A percentile compares a stretch with the other conserved stretches of the same genome.
phyloP scores from a whole-genome alignment of 768 basidiomycete genomes.

The Tricholomella constricta region DNA sequence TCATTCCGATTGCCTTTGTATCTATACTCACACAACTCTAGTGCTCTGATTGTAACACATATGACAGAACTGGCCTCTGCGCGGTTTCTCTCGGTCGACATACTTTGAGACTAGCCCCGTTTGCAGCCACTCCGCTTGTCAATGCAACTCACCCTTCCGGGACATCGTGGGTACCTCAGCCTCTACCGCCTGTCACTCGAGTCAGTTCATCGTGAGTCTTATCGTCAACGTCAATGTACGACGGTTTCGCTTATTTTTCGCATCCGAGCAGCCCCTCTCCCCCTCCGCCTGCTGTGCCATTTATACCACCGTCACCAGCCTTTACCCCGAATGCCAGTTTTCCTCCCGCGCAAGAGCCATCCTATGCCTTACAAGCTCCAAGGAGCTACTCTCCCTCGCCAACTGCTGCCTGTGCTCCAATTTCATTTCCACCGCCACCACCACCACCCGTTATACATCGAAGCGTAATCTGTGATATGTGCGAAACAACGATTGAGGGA shows the following conservation, averaged over 20 bases:
- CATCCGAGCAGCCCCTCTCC: neutral
- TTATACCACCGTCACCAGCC: slow-evolving; percentile 9
- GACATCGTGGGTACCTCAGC: slow-evolving; percentile 3
- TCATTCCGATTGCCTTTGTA: slow-evolving; percentile 1
- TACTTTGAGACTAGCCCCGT: slow-evolving; percentile 2
- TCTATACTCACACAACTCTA: slow-evolving; percentile 11
- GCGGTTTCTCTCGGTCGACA: slow-evolving; percentile 3
- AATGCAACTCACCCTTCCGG: neutral
- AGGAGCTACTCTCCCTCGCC: neutral
- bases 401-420: neutral
- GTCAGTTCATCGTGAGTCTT: neutral
- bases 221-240: neutral
- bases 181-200: neutral
- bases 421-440: slow-evolving; percentile 6
- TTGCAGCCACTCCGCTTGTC: neutral
- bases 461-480: slow-evolving; percentile 68
- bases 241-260: neutral
- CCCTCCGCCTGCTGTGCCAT: slow-evolving; percentile 3
- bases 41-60: slow-evolving; percentile 35
- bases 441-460: slow-evolving; percentile 48
- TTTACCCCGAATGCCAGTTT: neutral
- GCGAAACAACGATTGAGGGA: slow-evolving; percentile 58
- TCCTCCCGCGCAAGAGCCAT: neutral
- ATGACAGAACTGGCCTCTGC: slow-evolving; percentile 5
- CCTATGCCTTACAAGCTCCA: neutral